These are phyloP conservation scores for Rhodotorula sphaerocarpa DNA, from an alignment of 768 basidiomycete species.

Conservation along the genomic window DNA sequence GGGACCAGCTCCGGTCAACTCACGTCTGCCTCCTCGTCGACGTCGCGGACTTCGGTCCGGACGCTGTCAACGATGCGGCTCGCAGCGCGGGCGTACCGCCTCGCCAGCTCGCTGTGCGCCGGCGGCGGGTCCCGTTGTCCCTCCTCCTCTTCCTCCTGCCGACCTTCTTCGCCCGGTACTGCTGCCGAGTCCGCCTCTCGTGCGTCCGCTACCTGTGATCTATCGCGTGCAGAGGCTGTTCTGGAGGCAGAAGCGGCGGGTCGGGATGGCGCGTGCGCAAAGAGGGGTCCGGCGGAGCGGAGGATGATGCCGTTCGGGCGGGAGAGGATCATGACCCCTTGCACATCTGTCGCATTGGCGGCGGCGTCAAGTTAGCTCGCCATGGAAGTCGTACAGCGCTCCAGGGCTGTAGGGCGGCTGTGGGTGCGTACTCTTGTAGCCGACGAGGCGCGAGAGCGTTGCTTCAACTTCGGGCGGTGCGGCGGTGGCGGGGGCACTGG, in stretches of 20 bases:
- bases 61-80: constrained; percentile 37
- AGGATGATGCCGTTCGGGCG: constrained; percentile 35
- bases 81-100: constrained; percentile 31
- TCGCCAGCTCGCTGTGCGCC: constrained; percentile 18
- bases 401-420: not conserved
- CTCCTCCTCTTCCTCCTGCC: not conserved
- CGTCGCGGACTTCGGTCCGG: constrained; percentile 37
- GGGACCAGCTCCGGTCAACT: no score
- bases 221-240: no score
- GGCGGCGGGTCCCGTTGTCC: not conserved
- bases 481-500: not conserved
- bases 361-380: not conserved
- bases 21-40: constrained; percentile 41
- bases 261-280: constrained; percentile 19
- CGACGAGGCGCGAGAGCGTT: constrained; percentile 30
- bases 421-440: constrained; percentile 35
- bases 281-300: constrained; percentile 31
- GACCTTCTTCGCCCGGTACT: not conserved
- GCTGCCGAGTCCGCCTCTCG: no score
- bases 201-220: no score
- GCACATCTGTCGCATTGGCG: constrained; percentile 38
- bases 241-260: no score
- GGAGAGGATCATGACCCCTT: constrained; percentile 44
- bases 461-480: not conserved
- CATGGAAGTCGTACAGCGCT: not conserved